Conservation (phyloP, 23 red algal species). For the Gracilaria domingensis region DNA sequence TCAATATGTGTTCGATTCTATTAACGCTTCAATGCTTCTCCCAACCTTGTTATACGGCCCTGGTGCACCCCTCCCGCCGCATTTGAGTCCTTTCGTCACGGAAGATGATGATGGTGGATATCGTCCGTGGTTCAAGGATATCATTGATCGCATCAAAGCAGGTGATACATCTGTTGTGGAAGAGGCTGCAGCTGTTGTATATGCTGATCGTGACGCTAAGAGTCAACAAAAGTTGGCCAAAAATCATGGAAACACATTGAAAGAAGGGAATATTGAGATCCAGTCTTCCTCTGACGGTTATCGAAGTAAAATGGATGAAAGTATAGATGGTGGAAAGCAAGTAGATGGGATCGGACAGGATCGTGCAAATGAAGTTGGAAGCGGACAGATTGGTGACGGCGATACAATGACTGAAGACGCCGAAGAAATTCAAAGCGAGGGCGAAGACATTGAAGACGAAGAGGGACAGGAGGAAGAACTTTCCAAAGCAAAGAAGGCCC, state of each 20-base stretch:
- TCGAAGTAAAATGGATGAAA: not conserved
- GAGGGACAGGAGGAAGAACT: constrained; percentile 66
- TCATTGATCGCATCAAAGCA: constrained; percentile 76
- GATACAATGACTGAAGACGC: constrained; percentile 3
- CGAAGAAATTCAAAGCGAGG: constrained; percentile 17
- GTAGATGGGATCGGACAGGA: no score
- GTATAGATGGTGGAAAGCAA: not conserved
- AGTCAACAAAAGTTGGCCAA: not conserved
- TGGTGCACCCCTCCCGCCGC: constrained; percentile 68
- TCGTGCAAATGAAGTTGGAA: not conserved
- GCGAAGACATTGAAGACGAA: constrained; percentile 76
- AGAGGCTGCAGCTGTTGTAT: constrained; percentile 73
- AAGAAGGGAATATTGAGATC: no score
- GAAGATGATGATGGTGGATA: constrained; percentile 76
- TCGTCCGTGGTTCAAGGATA: constrained; percentile 72
- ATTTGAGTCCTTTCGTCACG: constrained; percentile 71
- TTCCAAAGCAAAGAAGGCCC: constrained; percentile 6
- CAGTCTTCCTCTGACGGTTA: no score
- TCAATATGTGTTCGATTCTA: constrained; percentile 96
- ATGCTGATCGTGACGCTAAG: constrained; percentile 37
- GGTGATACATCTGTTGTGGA: constrained; percentile 79
- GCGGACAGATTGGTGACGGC: not conserved
- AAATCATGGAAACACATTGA: not conserved
- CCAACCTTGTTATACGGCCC: constrained; percentile 82
- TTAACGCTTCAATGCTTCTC: constrained; percentile 81